Evolutionary conservation across 2,329 filamentous ascomycete genomes (phyloP).

Genomic region (Cladosporium colombiae): DNA sequence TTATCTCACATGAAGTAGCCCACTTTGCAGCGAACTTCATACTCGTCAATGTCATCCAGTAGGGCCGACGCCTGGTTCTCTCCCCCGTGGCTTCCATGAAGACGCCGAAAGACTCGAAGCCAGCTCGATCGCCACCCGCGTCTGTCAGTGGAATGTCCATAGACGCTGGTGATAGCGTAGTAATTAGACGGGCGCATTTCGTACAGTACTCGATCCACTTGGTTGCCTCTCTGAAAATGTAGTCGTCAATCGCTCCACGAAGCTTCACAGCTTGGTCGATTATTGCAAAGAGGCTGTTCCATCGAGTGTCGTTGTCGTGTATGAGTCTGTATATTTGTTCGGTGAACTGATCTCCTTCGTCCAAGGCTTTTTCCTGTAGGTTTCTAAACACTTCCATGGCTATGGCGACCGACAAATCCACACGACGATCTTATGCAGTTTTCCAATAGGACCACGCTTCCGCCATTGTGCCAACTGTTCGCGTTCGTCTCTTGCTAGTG

Average conservation of each 20-base stretch:
- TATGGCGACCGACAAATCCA: background rate
- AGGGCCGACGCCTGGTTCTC: too few species aligned
- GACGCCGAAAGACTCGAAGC: too few species aligned
- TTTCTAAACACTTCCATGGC: background rate
- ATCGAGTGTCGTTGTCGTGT: slow-evolving; percentile 7
- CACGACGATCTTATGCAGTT: background rate
- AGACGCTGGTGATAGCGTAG: too few species aligned
- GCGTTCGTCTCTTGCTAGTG: background rate
- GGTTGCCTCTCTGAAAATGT: background rate
- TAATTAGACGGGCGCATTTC: too few species aligned
- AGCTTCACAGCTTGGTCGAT: background rate
- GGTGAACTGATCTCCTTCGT: background rate
- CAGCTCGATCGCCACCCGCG: too few species aligned
- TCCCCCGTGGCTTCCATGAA: too few species aligned
- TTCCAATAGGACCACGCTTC: background rate
- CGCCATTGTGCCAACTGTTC: background rate
- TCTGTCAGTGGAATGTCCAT: too few species aligned
- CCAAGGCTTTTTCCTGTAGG: background rate
- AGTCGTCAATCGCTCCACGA: background rate
- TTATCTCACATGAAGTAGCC: too few species aligned
- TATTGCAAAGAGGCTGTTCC: slow-evolving; percentile 1
- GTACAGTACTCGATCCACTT: background rate
- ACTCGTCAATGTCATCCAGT: too few species aligned
- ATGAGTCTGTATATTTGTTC: background rate
- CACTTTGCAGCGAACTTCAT: too few species aligned